A percentile compares a stretch with the other conserved stretches of the same genome.
These are phyloP conservation scores for Fusarium verrucosum DNA, from an alignment of 2,329 filamentous ascomycete genomes.

Conservation along the genomic window DNA sequence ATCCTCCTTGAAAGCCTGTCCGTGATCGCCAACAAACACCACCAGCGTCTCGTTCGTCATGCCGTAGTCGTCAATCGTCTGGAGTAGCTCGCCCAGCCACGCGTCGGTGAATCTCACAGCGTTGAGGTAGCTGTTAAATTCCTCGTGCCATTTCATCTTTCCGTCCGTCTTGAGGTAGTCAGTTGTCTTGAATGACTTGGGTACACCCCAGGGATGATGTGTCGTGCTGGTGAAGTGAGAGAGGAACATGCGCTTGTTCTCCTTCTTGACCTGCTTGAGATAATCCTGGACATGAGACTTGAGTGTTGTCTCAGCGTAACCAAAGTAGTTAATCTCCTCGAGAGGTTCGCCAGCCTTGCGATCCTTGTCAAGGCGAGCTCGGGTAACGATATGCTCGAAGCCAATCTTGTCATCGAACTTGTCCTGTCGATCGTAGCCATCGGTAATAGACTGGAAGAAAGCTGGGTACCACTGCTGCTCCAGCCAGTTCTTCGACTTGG, in stretches of 20 bases:
- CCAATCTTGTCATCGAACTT: conserved; percentile 48
- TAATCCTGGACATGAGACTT: conserved; percentile 47
- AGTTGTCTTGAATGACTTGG: conserved; percentile 27
- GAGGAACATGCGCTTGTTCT: conserved; percentile 49
- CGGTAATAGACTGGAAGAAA: conserved; percentile 51
- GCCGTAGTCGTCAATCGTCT: conserved; percentile 46
- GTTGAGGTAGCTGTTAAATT: conserved; percentile 50
- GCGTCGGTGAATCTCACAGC: conserved; percentile 47
- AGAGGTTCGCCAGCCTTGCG: conserved; percentile 27
- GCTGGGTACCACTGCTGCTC: conserved; percentile 47
- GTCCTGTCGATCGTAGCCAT: conserved; percentile 49
- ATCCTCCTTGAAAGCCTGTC: conserved; percentile 49
- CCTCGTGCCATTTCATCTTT: conserved; percentile 41
- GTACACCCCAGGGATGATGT: conserved; percentile 47
- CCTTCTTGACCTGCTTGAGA: conserved; percentile 42
- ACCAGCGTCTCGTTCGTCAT: conserved; percentile 50
- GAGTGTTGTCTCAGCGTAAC: conserved; percentile 47
- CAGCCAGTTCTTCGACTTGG: conserved; percentile 33
- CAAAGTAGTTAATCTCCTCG: conserved; percentile 48
- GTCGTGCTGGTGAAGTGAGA: conserved; percentile 52
- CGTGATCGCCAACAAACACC: conserved; percentile 50
- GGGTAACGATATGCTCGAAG: conserved; percentile 45
- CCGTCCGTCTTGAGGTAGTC: conserved; percentile 39
- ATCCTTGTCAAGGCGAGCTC: conserved; percentile 41
- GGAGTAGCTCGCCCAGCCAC: conserved; percentile 47